Evolutionary conservation across 345 rosid species (phyloP).

Genomic region (Theobroma cacao): DNA sequence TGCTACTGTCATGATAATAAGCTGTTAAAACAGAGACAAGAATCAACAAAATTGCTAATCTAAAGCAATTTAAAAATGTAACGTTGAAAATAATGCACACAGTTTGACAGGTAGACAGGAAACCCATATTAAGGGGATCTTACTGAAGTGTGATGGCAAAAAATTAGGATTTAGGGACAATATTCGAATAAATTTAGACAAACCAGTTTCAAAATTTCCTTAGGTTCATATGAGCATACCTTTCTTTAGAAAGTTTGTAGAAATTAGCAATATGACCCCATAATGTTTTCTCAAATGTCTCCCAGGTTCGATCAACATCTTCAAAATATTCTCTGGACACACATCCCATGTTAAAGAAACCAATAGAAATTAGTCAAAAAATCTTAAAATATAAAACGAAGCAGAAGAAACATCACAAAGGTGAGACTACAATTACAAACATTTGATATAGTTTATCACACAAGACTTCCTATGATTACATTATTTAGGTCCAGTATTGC

Average conservation of each 20-base stretch:
- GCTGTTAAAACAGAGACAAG: not conserved
- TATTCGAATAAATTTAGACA: slow-evolving; percentile 7
- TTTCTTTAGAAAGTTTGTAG: slow-evolving; percentile 90
- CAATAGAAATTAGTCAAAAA: slow-evolving; percentile 17
- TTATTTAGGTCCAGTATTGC: not conserved
- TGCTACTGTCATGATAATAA: not conserved
- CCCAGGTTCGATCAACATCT: slow-evolving; percentile 97
- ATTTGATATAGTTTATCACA: not conserved
- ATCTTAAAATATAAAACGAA: slow-evolving; percentile 7
- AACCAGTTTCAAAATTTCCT: not conserved
- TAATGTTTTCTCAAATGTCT: slow-evolving; percentile 91
- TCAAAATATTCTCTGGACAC: slow-evolving; percentile 89
- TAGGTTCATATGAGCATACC: slow-evolving; percentile 42
- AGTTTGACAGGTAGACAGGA: not conserved
- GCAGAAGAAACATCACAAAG: not conserved
- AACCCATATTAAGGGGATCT: not conserved
- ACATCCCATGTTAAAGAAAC: slow-evolving; percentile 8
- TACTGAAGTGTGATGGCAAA: not conserved
- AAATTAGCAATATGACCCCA: slow-evolving; percentile 87
- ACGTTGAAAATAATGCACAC: too few species aligned
- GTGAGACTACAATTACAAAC: not conserved
- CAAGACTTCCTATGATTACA: not conserved
- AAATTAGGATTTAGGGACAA: not conserved
- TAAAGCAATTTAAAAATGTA: not conserved
- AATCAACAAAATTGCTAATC: not conserved